Base-by-base conservation (phyloP, 148 eudicot species). In the Vaccinium macrocarpon region DNA sequence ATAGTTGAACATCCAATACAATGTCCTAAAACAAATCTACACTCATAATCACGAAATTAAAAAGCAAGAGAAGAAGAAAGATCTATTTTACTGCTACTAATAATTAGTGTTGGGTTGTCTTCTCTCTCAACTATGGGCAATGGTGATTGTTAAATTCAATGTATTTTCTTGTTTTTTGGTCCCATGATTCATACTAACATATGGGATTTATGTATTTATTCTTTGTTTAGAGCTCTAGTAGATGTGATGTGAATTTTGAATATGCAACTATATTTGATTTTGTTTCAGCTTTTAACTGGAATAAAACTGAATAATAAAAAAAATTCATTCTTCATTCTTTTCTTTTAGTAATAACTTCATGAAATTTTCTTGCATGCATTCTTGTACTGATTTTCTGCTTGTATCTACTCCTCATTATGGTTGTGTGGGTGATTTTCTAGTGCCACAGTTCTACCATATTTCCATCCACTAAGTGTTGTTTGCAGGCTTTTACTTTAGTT, bases 361-460 rank as follows among this genome's bases (percentile, higher is more conserved):
- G 76, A 62, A 29, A 27, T 29, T 12, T 11, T 68, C 49, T 76
- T 61, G 29, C 48, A 38, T 72, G 27, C 18, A 50, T 18, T 84
- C 19, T 19, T 18, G 49, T 6, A 74, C 23, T 57, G 74, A 50
- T 46, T 5, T 77, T 59, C 76, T 81, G n/a, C 32, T 56, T 85
- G 77, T 81, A 14, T 72, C 14, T 53, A 38, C 27, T 85, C 52
- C 64, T 81, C 61, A 51, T 51, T 51, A 25, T n/a, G 70, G 50
- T 71, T 53, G 6, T 46, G 32, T 35, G 49, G 52, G 52, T 75
- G 38, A 62, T 9, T 68, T 70, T 51, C 74, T 19, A 49, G 29
- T 8, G 15, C 76, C 29, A 25, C 59, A n/a, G 14, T 27, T 70
- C 59, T 71, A 25, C 55, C 64, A 72, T 71, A 27, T 23, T 66